Percentiles rank a stretch among this genome's conserved stretches.
phyloP scores from a whole-genome alignment of 2,329 filamentous ascomycete species.

The Fonsecaea multimorphosa region DNA sequence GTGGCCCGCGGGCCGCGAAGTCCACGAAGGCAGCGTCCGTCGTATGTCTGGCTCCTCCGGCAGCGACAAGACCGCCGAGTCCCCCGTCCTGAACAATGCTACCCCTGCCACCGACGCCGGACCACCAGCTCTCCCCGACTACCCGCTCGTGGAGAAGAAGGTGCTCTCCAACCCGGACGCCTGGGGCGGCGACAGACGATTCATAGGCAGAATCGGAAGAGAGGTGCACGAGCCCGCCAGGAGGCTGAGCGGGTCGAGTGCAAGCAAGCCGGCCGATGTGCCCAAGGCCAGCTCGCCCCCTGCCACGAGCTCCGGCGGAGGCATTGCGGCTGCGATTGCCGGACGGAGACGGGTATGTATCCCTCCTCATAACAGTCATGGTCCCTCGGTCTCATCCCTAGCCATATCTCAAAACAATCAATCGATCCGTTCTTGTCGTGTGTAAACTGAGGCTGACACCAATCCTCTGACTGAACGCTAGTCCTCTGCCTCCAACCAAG shows the following conservation, averaged over 20 bases:
- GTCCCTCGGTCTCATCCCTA: neutral
- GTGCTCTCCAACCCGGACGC: slow-evolving; percentile 22
- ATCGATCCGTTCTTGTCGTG: too few relatives aligned
- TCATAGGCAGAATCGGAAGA: slow-evolving; percentile 24
- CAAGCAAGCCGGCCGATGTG: slow-evolving; percentile 13
- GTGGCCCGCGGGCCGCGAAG: slow-evolving; percentile 28
- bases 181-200: slow-evolving; percentile 34
- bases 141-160: slow-evolving; percentile 13
- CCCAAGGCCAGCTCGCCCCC: slow-evolving; percentile 73
- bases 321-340: slow-evolving; percentile 44
- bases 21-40: slow-evolving; percentile 31
- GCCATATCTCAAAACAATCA: slow-evolving; percentile 3
- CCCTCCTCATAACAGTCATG: neutral
- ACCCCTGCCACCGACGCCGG: neutral
- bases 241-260: slow-evolving; percentile 22
- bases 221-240: slow-evolving; percentile 31
- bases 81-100: slow-evolving; percentile 6
- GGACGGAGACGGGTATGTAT: slow-evolving; percentile 34
- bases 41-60: slow-evolving; percentile 18
- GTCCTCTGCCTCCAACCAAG: slow-evolving; percentile 34
- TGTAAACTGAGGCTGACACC: neutral
- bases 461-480: slow-evolving; percentile 1
- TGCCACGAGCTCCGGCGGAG: slow-evolving; percentile 84
- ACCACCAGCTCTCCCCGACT: slow-evolving; percentile 15
- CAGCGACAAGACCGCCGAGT: slow-evolving; percentile 7